A percentile compares a stretch with the other conserved stretches of the same genome.
These are phyloP conservation scores for Pyrenula massariospora DNA, from an alignment of 495 filamentous ascomycete species.

Conservation along the genomic window DNA sequence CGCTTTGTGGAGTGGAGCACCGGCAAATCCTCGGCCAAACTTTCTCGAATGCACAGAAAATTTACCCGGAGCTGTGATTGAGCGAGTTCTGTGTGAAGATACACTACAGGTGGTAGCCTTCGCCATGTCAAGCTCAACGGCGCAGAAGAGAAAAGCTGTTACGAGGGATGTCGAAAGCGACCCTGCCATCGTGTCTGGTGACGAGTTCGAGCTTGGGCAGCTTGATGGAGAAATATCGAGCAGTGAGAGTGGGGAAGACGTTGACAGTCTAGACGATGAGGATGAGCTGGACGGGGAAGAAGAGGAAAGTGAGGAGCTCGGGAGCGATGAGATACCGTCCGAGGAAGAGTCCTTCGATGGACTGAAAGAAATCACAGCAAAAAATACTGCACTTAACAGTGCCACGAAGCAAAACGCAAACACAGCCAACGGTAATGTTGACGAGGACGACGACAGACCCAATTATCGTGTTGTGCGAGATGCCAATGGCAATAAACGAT, in stretches of 20 bases:
- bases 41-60: too few relatives aligned
- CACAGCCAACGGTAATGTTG: slow-evolving; percentile 9
- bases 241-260: slow-evolving; percentile 26
- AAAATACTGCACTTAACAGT: slow-evolving; percentile 17
- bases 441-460: slow-evolving; percentile 14
- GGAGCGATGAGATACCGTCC: slow-evolving; percentile 41
- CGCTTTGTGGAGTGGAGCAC: too few relatives aligned
- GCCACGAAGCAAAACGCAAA: slow-evolving; percentile 6
- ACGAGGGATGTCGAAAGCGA: slow-evolving; percentile 40
- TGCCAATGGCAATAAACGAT: slow-evolving; percentile 63
- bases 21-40: too few relatives aligned
- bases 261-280: slow-evolving; percentile 34
- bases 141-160: slow-evolving; percentile 45
- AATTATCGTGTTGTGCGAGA: slow-evolving; percentile 45
- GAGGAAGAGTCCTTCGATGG: slow-evolving; percentile 16
- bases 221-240: slow-evolving; percentile 54
- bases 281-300: slow-evolving; percentile 34
- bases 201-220: slow-evolving; percentile 51
- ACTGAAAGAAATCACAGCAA: slow-evolving; percentile 32
- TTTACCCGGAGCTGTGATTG: too few relatives aligned
- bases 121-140: neutral
- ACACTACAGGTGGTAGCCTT: too few relatives aligned
- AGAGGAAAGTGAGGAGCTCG: slow-evolving; percentile 29
- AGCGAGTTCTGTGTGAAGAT: too few relatives aligned
- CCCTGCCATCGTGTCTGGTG: slow-evolving; percentile 44